These are phyloP conservation scores for Suillus paluster DNA, from an alignment of 768 basidiomycete species.

Conservation along the genomic window DNA sequence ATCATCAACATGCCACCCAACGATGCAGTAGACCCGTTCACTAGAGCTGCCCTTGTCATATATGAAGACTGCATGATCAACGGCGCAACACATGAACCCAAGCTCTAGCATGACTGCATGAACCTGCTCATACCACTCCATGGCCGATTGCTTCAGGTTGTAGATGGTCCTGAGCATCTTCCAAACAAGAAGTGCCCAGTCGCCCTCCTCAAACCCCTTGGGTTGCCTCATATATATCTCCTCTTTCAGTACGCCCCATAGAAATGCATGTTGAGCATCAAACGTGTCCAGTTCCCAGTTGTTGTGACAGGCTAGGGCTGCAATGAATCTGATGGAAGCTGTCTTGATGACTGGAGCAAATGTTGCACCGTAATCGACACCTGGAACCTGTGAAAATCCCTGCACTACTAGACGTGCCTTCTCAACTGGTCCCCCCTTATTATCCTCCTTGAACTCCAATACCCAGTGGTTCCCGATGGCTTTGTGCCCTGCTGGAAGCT, in stretches of 20 bases:
- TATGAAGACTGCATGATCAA: slow-evolving; percentile 2
- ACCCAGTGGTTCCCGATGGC: background rate
- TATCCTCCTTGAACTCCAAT: background rate
- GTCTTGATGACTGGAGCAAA: slow-evolving; percentile 20
- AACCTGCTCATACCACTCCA: slow-evolving; percentile 35
- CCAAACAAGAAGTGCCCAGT: background rate
- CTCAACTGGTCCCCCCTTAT: background rate
- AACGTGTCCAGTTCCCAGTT: slow-evolving; percentile 4
- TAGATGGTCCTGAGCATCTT: slow-evolving; percentile 31
- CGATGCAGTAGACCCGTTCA: background rate
- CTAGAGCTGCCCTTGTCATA: background rate
- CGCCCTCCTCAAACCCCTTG: background rate
- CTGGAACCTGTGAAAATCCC: no score
- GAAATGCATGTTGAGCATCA: background rate
- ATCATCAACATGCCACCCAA: background rate
- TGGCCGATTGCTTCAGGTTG: slow-evolving; percentile 36
- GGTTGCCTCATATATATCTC: background rate
- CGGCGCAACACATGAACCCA: background rate
- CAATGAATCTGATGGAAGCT: background rate
- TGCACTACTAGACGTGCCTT: background rate
- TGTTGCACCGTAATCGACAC: no score
- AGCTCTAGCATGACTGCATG: slow-evolving; percentile 11
- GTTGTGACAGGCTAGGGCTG: background rate
- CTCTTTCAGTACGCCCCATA: background rate
- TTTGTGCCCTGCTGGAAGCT: background rate